Base-by-base conservation (phyloP, 2,329 filamentous ascomycete species). In the Delphinella strobiligena region DNA sequence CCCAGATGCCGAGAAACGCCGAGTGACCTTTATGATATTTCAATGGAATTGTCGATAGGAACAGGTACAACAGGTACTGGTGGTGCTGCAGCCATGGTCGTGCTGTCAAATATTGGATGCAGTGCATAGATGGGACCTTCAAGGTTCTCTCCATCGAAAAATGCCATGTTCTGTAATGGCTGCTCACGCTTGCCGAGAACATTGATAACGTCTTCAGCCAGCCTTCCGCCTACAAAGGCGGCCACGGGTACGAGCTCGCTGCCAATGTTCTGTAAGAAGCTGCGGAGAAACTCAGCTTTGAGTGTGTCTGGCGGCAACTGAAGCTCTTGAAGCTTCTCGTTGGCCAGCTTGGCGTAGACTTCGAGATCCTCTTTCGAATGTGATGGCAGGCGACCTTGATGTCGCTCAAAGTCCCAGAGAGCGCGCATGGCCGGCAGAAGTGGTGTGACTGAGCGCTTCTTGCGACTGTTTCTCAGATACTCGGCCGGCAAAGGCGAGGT, bases 141-240 rank as follows among this genome's bases (percentile, higher is more conserved):
- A 61, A 84, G 82, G 34, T 71, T 74, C 50, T 85, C 82, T 11
- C 88, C 88, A 58, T 96, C 87, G 53, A 96, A 94, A 15, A 96
- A 68, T 36, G 94, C 74, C 58, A 94, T 77, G 60, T 98, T 98
- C 64, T 98, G 91, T 31, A 98, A 82, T 1, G 91, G 91, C 60
- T 95, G 91, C 63, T 96, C 87, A 31, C 82, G 78, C 56, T 83
- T 78, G 36, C 88, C 86, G 4, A 96, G 73, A 22, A 95, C 88
- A 53, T 96, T 96, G 63, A 98, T 96, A 37, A 94, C 87, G 56
- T 98, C 91, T 62, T 98, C 91, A 1, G 89, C 86, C 12, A 98
- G 71, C 58, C 88, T 78, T 8, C 88, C 91, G 36, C 91, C 91
- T 9, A 98, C 68, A 43, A 94, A 85, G 2, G 91, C 88, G 0